A percentile compares a stretch with the other conserved stretches of the same genome.
phyloP scores from a whole-genome alignment of 2,329 filamentous ascomycete species.

The Mollisiaceae sp. region DNA sequence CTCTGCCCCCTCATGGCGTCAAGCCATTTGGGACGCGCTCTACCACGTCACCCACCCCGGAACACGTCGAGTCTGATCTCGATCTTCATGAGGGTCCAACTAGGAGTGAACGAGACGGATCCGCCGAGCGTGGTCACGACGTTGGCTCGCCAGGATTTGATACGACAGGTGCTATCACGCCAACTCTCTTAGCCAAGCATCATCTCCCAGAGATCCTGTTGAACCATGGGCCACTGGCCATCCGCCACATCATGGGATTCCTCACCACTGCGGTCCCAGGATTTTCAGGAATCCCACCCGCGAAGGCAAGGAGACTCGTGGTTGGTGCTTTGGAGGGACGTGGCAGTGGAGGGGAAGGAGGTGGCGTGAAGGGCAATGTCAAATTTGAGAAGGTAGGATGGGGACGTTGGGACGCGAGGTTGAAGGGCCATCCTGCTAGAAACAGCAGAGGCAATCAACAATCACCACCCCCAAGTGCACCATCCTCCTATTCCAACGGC shows the following conservation, averaged over 20 bases:
- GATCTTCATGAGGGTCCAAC: conserved; percentile 77
- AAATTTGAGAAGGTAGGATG: conserved; percentile 96
- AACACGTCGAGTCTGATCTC: conserved; percentile 81
- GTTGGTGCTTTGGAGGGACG: conserved; percentile 91
- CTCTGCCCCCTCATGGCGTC: conserved; percentile 79
- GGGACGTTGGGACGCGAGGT: conserved; percentile 91
- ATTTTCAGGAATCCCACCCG: conserved; percentile 85
- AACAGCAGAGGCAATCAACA: conserved; percentile 46
- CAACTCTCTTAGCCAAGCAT: conserved; percentile 82
- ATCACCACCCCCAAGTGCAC: conserved; percentile 49
- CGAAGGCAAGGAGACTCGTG: conserved; percentile 88
- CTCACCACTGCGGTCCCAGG: conserved; percentile 92
- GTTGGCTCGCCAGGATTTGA: conserved; percentile 57
- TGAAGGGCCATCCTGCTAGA: conserved; percentile 65
- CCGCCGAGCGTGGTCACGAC: conserved; percentile 26
- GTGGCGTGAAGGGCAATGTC: conserved; percentile 71
- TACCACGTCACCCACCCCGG: conserved; percentile 45
- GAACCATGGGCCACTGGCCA: conserved; percentile 87
- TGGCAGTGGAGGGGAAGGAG: conserved; percentile 59
- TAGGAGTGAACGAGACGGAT: conserved; percentile 42
- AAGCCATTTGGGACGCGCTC: conserved; percentile 60
- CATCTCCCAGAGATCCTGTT: conserved; percentile 91
- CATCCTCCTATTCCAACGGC: conserved; percentile 51
- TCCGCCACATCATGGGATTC: conserved; percentile 94
- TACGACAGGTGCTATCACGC: conserved; percentile 81